Percentiles rank a stretch among this genome's conserved stretches.
These are phyloP conservation scores for Spiromastix sp. DNA, from an alignment of 2,329 filamentous ascomycete genomes.

Conservation along the genomic window DNA sequence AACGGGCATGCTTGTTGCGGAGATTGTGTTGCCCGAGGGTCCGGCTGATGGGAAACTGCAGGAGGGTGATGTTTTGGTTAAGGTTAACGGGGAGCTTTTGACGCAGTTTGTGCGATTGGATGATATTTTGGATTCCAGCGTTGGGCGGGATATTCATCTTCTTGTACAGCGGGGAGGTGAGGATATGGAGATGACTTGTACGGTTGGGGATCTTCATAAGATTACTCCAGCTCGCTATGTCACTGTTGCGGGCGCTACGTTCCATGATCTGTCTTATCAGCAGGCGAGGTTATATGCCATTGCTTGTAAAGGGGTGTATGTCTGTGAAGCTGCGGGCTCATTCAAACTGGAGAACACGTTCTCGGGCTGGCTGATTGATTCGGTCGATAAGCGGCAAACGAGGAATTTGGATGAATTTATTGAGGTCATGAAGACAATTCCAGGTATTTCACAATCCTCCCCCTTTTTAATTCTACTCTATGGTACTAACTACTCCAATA, in stretches of 20 bases:
- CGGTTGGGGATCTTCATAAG: conserved; percentile 79
- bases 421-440: conserved; percentile 78
- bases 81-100: conserved; percentile 85
- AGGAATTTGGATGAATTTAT: conserved; percentile 82
- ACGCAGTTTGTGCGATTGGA: conserved; percentile 90
- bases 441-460: conserved; percentile 42
- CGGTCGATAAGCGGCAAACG: conserved; percentile 83
- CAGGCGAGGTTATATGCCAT: conserved; percentile 94
- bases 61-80: conserved; percentile 86
- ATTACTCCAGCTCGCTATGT: conserved; percentile 97
- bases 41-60: conserved; percentile 80
- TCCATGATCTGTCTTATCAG: conserved; percentile 95
- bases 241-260: conserved; percentile 83
- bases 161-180: conserved; percentile 81
- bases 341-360: conserved; percentile 89
- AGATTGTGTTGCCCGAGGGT: conserved; percentile 85
- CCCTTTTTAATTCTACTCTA: conserved; percentile 4
- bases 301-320: conserved; percentile 80
- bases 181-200: conserved; percentile 73
- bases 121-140: conserved; percentile 80
- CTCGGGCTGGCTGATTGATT: conserved; percentile 87
- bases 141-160: conserved; percentile 66
- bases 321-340: conserved; percentile 88
- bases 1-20: conserved; percentile 92
- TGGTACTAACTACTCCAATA: conserved; percentile 7